Conservation (phyloP, 257 asterid genomes). For the Galeopsis tetrahit region DNA sequence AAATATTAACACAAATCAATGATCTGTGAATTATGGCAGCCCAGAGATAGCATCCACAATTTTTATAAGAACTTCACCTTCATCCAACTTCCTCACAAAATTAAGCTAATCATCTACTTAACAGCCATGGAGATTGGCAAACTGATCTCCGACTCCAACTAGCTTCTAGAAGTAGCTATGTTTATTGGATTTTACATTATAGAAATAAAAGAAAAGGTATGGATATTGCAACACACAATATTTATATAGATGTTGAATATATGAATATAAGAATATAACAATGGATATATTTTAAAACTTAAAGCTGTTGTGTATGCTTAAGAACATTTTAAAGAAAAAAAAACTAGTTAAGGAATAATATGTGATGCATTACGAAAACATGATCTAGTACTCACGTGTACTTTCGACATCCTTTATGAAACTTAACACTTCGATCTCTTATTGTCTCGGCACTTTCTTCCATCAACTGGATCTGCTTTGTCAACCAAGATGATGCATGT, state of each 20-base stretch:
- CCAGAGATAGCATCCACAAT: background rate
- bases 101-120: constrained; percentile 16
- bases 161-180: constrained; percentile 4
- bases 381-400: constrained; percentile 66
- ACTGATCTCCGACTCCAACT: background rate
- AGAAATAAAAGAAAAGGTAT: background rate
- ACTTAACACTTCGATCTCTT: constrained; percentile 83
- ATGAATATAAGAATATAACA: background rate
- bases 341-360: constrained; percentile 13
- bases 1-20: background rate
- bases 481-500: constrained; percentile 39
- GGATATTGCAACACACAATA: background rate
- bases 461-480: constrained; percentile 82
- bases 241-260: constrained; percentile 7
- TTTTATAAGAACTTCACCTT: constrained; percentile 20
- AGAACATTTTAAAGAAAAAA: background rate
- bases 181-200: background rate
- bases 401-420: constrained; percentile 92
- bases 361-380: constrained; percentile 22
- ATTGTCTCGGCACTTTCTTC: constrained; percentile 87
- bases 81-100: background rate
- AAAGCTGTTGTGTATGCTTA: background rate
- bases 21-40: background rate
- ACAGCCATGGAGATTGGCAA: background rate
- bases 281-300: constrained; percentile 10